These are phyloP conservation scores for Hermanozyma aechmeae DNA, from an alignment of 805 yeast species.

Conservation along the genomic window DNA sequence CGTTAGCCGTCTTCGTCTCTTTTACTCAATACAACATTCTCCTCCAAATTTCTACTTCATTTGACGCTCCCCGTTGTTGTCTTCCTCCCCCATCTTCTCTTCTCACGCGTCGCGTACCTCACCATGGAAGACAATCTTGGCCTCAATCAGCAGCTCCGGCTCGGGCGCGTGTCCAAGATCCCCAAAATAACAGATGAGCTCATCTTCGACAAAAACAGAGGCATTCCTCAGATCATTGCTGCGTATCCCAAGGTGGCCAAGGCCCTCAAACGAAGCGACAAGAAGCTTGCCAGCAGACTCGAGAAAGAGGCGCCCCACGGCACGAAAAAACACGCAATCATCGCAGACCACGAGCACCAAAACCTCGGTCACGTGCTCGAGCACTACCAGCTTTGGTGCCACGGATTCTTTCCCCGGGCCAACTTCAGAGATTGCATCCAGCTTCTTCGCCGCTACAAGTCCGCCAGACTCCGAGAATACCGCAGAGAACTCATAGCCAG, in stretches of 20 bases:
- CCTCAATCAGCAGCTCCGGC: conserved; percentile 26
- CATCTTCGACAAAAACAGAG: conserved; percentile 22
- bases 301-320: conserved; percentile 6
- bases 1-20: too few relatives aligned
- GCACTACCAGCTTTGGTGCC: conserved; percentile 39
- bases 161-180: conserved; percentile 19
- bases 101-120: too few relatives aligned
- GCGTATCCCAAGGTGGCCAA: conserved; percentile 19
- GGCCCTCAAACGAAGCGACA: conserved; percentile 20
- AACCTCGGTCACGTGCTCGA: conserved; percentile 27
- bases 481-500: conserved; percentile 7
- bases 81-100: too few relatives aligned
- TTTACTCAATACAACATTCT: too few relatives aligned
- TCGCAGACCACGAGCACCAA: conserved; percentile 22
- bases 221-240: conserved; percentile 22
- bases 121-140: conserved; percentile 23
- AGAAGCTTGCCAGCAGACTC: conserved; percentile 5
- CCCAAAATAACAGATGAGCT: conserved; percentile 32
- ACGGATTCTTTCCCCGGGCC: conserved; percentile 18
- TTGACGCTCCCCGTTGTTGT: too few relatives aligned
- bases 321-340: conserved; percentile 10
- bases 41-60: too few relatives aligned
- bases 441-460: conserved; percentile 8
- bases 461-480: conserved; percentile 6
- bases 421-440: conserved; percentile 10